phyloP scores from a whole-genome alignment of 2,329 filamentous ascomycete genomes.

The Aulographum hederae region DNA sequence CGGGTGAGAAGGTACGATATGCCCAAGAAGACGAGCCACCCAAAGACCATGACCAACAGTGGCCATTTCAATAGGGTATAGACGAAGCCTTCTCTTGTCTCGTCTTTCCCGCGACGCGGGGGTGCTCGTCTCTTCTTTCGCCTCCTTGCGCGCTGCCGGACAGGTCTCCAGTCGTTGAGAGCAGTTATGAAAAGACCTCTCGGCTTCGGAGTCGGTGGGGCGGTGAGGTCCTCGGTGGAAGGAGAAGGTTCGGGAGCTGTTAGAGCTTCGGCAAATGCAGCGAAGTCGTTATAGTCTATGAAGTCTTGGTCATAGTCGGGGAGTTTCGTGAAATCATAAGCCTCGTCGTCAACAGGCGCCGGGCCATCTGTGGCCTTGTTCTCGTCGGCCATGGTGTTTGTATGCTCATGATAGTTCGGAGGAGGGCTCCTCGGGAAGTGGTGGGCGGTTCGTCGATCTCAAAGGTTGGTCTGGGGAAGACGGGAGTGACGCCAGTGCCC shows the following conservation, averaged over 20 bases:
- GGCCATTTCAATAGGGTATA: constrained; percentile 89
- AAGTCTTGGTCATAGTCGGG: constrained; percentile 74
- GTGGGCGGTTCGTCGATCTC: no score
- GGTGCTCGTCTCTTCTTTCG: constrained; percentile 18
- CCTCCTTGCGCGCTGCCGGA: constrained; percentile 50
- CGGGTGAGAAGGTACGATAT: constrained; percentile 63
- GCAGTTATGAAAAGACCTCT: constrained; percentile 55
- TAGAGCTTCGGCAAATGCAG: constrained; percentile 64
- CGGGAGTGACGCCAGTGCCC: no score
- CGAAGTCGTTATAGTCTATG: constrained; percentile 50
- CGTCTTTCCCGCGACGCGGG: constrained; percentile 46
- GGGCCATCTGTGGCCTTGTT: background rate
- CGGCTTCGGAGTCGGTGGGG: constrained; percentile 17
- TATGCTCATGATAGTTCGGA: no score
- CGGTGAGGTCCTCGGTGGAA: constrained; percentile 35
- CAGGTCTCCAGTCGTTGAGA: constrained; percentile 87
- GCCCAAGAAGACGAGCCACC: constrained; percentile 62
- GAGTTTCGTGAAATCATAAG: constrained; percentile 49
- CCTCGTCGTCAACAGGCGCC: constrained; percentile 23
- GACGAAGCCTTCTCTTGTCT: constrained; percentile 84
- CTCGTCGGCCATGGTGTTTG: constrained; percentile 13
- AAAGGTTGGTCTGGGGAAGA: no score
- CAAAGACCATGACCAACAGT: constrained; percentile 58
- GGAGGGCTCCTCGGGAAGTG: no score
- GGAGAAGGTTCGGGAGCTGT: constrained; percentile 62